Conservation (phyloP, 495 filamentous ascomycete species). For the Penicillium coffeae region DNA sequence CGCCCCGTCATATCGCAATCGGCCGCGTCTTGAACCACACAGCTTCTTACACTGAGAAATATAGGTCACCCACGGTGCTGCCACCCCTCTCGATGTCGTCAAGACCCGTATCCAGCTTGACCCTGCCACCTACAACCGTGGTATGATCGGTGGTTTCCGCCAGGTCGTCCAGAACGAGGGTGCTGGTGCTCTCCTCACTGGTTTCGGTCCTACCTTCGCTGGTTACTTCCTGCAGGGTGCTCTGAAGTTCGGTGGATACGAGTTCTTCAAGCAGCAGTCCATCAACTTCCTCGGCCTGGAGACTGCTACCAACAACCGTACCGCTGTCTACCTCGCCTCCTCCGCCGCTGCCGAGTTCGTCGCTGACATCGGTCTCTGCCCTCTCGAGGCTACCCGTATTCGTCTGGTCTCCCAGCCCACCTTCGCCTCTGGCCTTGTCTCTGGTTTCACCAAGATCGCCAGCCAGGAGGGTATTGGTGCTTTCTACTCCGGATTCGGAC, state of each 20-base stretch:
- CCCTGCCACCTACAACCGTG: constrained; percentile 83
- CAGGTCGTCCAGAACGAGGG: constrained; percentile 82
- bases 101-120: constrained; percentile 95
- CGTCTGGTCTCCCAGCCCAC: constrained; percentile 89
- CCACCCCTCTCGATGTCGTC: constrained; percentile 95
- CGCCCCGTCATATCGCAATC: background rate
- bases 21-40: background rate
- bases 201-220: constrained; percentile 80
- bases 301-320: constrained; percentile 79
- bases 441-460: constrained; percentile 81
- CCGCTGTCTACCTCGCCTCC: constrained; percentile 83
- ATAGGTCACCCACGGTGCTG: constrained; percentile 69
- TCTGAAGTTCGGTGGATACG: constrained; percentile 94
- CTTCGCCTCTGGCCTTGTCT: constrained; percentile 76
- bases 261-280: constrained; percentile 91
- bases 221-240: constrained; percentile 94
- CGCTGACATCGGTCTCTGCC: constrained; percentile 90
- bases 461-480: constrained; percentile 79
- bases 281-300: constrained; percentile 81
- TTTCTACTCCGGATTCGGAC: constrained; percentile 94
- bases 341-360: constrained; percentile 86
- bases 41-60: background rate
- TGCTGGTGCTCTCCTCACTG: constrained; percentile 83
- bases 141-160: constrained; percentile 80
- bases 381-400: constrained; percentile 90